A percentile compares a stretch with the other conserved stretches of the same genome.
phyloP scores from a whole-genome alignment of 495 filamentous ascomycete genomes.

The Hyaloscypha hepaticicola region DNA sequence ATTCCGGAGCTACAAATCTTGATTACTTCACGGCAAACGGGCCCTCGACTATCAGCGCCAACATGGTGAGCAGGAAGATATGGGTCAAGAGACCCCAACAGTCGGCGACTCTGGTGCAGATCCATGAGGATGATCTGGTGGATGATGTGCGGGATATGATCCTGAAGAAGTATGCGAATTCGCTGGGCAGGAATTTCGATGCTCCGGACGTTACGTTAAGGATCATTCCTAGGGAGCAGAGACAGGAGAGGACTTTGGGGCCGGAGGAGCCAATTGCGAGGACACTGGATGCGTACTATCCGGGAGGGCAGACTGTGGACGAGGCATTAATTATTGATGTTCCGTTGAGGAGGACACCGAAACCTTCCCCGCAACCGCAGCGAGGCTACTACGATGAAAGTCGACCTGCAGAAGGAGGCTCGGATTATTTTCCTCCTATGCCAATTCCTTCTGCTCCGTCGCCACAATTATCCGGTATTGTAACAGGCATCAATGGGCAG shows the following conservation, averaged over 20 bases:
- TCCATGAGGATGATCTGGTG: constrained; percentile 85
- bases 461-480: constrained; percentile 41
- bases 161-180: constrained; percentile 89
- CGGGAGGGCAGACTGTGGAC: constrained; percentile 83
- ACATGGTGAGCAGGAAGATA: constrained; percentile 62
- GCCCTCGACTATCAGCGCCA: constrained; percentile 40
- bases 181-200: constrained; percentile 83
- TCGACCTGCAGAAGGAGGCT: constrained; percentile 68
- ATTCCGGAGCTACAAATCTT: constrained; percentile 34
- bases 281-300: constrained; percentile 81
- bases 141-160: constrained; percentile 95
- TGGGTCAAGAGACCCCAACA: constrained; percentile 88
- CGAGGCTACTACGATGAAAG: constrained; percentile 61
- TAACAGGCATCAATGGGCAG: constrained; percentile 33
- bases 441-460: constrained; percentile 49
- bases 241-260: constrained; percentile 66
- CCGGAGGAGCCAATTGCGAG: constrained; percentile 84
- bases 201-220: constrained; percentile 79
- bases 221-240: constrained; percentile 49
- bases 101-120: constrained; percentile 83
- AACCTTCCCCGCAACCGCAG: constrained; percentile 60
- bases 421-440: constrained; percentile 90
- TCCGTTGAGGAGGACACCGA: constrained; percentile 76
- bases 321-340: constrained; percentile 93
- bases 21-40: constrained; percentile 37